Conservation (phyloP, 371 early-diverging fungal species). For the Rhizopus arrhizus region DNA sequence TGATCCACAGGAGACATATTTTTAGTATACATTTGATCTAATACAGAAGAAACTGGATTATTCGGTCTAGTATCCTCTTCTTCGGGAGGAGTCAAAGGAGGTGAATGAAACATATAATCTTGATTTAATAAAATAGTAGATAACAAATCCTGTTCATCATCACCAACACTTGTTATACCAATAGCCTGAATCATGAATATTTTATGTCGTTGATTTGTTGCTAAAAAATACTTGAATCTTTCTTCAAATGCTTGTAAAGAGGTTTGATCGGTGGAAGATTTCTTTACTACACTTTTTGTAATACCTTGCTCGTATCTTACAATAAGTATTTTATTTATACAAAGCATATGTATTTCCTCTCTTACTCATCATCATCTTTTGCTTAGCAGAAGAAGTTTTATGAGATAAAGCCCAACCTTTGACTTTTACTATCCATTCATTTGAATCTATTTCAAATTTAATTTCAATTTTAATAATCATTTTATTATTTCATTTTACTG, state of each 20-base stretch:
- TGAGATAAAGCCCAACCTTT: constrained; percentile 46
- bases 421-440: constrained; percentile 37
- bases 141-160: background rate
- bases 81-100: background rate
- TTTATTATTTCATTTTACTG: constrained; percentile 10
- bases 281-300: constrained; percentile 39
- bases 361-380: constrained; percentile 43
- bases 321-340: background rate
- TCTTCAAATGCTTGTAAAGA: constrained; percentile 39
- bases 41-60: constrained; percentile 21
- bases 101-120: background rate
- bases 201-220: constrained; percentile 42
- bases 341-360: background rate
- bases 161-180: constrained; percentile 13
- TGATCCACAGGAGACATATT: background rate
- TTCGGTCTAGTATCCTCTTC: constrained; percentile 10
- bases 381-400: constrained; percentile 25
- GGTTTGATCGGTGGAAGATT: constrained; percentile 32
- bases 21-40: background rate
- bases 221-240: constrained; percentile 50
- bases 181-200: constrained; percentile 37
- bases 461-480: background rate
- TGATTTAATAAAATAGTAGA: background rate
- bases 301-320: constrained; percentile 27
- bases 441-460: constrained; percentile 15